Evolutionary conservation across 805 yeast genomes (phyloP).

Genomic region (Barnettozyma sucrosica): DNA sequence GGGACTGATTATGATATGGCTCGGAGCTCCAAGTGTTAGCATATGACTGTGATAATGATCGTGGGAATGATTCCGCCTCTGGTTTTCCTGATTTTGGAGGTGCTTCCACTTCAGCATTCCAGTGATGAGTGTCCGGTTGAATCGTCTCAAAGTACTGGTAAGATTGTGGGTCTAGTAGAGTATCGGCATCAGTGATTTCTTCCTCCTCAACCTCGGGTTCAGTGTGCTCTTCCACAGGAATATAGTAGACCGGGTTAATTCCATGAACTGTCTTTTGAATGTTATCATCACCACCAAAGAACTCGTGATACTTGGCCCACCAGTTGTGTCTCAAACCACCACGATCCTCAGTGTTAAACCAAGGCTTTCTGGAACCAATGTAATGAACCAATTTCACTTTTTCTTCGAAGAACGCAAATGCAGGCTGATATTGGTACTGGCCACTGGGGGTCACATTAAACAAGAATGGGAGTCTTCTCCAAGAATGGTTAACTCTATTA

Average conservation of each 20-base stretch:
- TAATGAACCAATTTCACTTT: conserved; percentile 52
- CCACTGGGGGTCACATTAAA: conserved; percentile 77
- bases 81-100: conserved; percentile 35
- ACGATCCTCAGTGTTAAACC: conserved; percentile 29
- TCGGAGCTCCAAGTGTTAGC: conserved; percentile 2
- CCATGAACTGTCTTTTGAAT: conserved; percentile 21
- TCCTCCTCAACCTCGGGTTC: not conserved
- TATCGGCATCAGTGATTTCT: conserved; percentile 3
- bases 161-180: conserved; percentile 21
- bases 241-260: conserved; percentile 20
- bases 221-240: conserved; percentile 1
- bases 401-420: conserved; percentile 45
- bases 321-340: conserved; percentile 18
- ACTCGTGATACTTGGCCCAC: conserved; percentile 23
- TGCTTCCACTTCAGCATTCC: conserved; percentile 40
- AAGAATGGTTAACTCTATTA: conserved; percentile 25
- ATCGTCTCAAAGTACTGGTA: conserved; percentile 19
- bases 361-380: conserved; percentile 60
- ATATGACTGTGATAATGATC: not conserved
- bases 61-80: conserved; percentile 24
- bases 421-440: conserved; percentile 70
- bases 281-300: conserved; percentile 14
- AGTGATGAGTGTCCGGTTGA: conserved; percentile 17
- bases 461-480: conserved; percentile 73
- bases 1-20: not conserved